Conservation (phyloP, 768 basidiomycete genomes). For the Leccinellum luteum region DNA sequence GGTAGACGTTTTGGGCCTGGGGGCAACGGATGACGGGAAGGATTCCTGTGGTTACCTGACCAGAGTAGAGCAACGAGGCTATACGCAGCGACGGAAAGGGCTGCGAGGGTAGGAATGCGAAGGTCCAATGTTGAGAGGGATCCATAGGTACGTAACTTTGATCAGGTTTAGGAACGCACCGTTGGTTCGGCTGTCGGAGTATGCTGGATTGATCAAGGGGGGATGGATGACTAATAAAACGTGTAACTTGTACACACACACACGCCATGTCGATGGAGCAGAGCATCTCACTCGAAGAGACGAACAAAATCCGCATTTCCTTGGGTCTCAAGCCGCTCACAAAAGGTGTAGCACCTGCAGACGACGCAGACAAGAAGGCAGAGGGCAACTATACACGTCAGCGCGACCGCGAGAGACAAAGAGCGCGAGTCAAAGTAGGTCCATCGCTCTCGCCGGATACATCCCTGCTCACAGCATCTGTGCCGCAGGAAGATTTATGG, state of each 20-base stretch:
- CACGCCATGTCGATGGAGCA: slow-evolving; percentile 72
- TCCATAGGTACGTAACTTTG: too few relatives aligned
- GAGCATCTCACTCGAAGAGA: slow-evolving; percentile 90
- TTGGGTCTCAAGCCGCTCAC: slow-evolving; percentile 92
- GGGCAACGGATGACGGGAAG: slow-evolving; percentile 31
- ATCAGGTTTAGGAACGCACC: too few relatives aligned
- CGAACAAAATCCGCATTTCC: slow-evolving; percentile 92
- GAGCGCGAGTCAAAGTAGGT: slow-evolving; percentile 77
- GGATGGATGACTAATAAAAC: slow-evolving; percentile 13
- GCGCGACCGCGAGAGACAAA: slow-evolving; percentile 65
- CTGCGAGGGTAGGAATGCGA: slow-evolving; percentile 11
- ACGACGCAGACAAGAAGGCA: slow-evolving; percentile 78
- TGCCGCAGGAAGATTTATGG: slow-evolving; percentile 62
- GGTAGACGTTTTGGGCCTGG: slow-evolving; percentile 51
- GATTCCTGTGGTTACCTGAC: slow-evolving; percentile 3
- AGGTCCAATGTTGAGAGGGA: slow-evolving; percentile 9
- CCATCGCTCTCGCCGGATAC: slow-evolving; percentile 14
- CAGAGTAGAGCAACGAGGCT: slow-evolving; percentile 8
- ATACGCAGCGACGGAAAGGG: slow-evolving; percentile 1
- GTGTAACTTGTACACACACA: too few relatives aligned
- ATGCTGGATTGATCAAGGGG: too few relatives aligned
- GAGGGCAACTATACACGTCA: slow-evolving; percentile 81
- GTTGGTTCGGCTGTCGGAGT: slow-evolving; percentile 6
- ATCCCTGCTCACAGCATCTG: slow-evolving; percentile 22
- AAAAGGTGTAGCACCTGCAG: slow-evolving; percentile 69